phyloP scores from a whole-genome alignment of 2,329 filamentous ascomycete species.

The Ophiognomonia clavigignenti-juglandacearum region DNA sequence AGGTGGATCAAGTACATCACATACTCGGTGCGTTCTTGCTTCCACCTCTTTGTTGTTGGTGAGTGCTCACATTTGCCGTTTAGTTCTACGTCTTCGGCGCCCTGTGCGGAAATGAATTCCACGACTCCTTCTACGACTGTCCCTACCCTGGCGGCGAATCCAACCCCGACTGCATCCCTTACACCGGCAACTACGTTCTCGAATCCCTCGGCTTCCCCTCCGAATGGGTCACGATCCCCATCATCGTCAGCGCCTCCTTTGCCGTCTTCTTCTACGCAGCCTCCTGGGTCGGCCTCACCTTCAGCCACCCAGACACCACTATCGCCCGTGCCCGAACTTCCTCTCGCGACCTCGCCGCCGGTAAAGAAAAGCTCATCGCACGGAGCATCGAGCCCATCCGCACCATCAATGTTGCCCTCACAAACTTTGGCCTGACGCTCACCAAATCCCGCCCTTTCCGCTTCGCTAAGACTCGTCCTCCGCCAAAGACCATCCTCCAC shows the following conservation, averaged over 20 bases:
- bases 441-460: constrained; percentile 54
- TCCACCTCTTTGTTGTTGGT: no score
- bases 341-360: constrained; percentile 59
- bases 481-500: constrained; percentile 57
- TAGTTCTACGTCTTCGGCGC: constrained; percentile 69
- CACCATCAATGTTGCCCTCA: constrained; percentile 60
- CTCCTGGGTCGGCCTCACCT: constrained; percentile 58
- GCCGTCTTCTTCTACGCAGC: constrained; percentile 57
- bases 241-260: constrained; percentile 58
- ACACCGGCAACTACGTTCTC: constrained; percentile 66
- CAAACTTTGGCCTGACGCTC: constrained; percentile 59
- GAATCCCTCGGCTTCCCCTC: constrained; percentile 61
- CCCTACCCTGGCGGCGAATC: constrained; percentile 55
- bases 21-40: constrained; percentile 39
- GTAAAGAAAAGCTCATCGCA: constrained; percentile 64
- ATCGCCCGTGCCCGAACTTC: constrained; percentile 58
- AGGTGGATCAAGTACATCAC: constrained; percentile 69
- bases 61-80: constrained; percentile 7
- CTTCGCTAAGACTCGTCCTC: constrained; percentile 45
- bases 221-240: constrained; percentile 64
- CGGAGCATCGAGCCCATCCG: constrained; percentile 48
- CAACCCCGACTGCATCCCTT: constrained; percentile 63
- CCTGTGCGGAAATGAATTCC: constrained; percentile 68
- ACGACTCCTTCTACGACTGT: constrained; percentile 68
- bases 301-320: constrained; percentile 62